A percentile compares a stretch with the other conserved stretches of the same genome.
Evolutionary conservation across 306 rosid species (phyloP).

Genomic region (Acacia melanoxylon): DNA sequence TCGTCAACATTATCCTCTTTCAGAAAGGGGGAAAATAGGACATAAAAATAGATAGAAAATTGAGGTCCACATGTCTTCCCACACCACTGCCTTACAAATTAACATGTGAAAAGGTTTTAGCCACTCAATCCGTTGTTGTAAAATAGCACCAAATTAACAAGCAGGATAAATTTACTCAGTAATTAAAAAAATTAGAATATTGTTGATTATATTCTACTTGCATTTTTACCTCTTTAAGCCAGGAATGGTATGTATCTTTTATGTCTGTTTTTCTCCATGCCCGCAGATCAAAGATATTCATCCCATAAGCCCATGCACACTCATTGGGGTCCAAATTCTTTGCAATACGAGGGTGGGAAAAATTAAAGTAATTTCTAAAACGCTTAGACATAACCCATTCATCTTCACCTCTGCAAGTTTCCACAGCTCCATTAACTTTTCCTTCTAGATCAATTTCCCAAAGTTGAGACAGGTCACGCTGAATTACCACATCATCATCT

Average conservation of each 20-base stretch:
- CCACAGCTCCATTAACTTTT: conserved; percentile 95
- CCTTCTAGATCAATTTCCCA: conserved; percentile 93
- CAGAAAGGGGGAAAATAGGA: background rate
- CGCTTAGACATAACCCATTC: conserved; percentile 96
- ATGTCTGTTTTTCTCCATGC: conserved; percentile 82
- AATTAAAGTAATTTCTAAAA: conserved; percentile 91
- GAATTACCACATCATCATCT: conserved; percentile 96
- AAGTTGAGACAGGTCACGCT: conserved; percentile 80
- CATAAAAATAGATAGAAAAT: background rate
- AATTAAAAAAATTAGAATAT: background rate
- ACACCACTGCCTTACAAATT: background rate
- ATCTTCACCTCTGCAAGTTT: conserved; percentile 97
- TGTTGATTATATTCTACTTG: conserved; percentile 1
- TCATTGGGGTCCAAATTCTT: conserved; percentile 82
- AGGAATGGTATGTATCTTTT: conserved; percentile 82
- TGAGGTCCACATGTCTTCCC: background rate
- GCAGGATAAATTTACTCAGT: background rate
- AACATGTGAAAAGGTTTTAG: background rate
- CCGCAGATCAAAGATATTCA: conserved; percentile 89
- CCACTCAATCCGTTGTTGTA: background rate
- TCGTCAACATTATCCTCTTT: conserved; percentile 23
- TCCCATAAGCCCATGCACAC: conserved; percentile 99
- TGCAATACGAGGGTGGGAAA: conserved; percentile 81
- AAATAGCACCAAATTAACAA: conserved; percentile 9
- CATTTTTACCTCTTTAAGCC: conserved; percentile 87